These are phyloP conservation scores for Lanmaoa pseudosensibilis DNA, from an alignment of 768 basidiomycete genomes.

Conservation along the genomic window DNA sequence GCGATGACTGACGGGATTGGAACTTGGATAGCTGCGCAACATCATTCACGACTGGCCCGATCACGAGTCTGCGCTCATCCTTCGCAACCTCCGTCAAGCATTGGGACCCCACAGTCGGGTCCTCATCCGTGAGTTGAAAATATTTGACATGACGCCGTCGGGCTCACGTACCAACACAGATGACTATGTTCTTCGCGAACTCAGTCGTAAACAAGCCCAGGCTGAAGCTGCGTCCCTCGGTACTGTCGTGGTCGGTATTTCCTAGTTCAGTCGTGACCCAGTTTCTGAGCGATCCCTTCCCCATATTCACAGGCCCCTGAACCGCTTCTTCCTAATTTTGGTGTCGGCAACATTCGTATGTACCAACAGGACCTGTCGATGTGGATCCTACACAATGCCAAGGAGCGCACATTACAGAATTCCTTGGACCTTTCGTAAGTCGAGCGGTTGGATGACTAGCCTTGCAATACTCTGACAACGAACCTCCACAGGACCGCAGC, in stretches of 20 bases:
- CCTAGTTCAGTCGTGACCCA: background rate
- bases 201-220: conserved; percentile 14
- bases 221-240: conserved; percentile 14
- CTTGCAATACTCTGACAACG: conserved; percentile 1
- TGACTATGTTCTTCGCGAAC: conserved; percentile 22
- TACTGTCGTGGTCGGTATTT: conserved; percentile 15
- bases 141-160: background rate
- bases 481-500: conserved; percentile 17
- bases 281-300: background rate
- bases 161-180: conserved; percentile 14
- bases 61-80: conserved; percentile 24
- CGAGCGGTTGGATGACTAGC: background rate
- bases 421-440: conserved; percentile 32
- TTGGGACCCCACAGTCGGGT: conserved; percentile 32
- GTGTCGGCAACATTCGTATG: conserved; percentile 29
- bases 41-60: conserved; percentile 38
- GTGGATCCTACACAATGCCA: conserved; percentile 32
- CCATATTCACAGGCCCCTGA: conserved; percentile 30
- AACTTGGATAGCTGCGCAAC: conserved; percentile 16
- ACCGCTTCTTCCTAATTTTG: conserved; percentile 35
- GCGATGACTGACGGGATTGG: background rate
- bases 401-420: conserved; percentile 34
- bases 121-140: conserved; percentile 30
- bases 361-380: conserved; percentile 35
- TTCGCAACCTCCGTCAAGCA: conserved; percentile 31